A percentile compares a stretch with the other conserved stretches of the same genome.
Evolutionary conservation across 2,329 filamentous ascomycete genomes (phyloP).

Genomic region (Aspergillus neotritici): DNA sequence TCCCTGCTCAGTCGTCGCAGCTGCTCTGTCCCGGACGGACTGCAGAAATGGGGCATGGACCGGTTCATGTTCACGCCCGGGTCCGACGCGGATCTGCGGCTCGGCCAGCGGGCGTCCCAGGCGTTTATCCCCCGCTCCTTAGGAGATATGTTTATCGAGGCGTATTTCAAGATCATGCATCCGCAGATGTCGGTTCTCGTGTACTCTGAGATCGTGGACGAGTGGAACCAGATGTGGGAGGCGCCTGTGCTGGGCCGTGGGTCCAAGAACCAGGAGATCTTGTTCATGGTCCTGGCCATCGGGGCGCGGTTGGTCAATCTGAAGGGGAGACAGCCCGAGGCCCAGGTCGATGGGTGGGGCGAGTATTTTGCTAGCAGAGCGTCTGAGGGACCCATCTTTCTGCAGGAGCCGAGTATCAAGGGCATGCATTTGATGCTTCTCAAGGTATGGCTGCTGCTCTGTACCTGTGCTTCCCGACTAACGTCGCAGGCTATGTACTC

Average conservation of each 20-base stretch:
- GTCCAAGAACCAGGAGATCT: conserved; percentile 9
- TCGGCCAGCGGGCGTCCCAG: conserved; percentile 2
- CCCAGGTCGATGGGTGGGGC: conserved; percentile 8
- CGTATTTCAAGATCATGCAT: conserved; percentile 11
- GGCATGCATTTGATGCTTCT: conserved; percentile 10
- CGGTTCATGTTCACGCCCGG: conserved; percentile 11
- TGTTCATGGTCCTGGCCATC: conserved; percentile 13
- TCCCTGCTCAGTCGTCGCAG: conserved; percentile 6
- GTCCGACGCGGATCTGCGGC: conserved; percentile 3
- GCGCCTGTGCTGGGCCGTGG: conserved; percentile 3
- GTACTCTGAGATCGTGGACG: conserved; percentile 7
- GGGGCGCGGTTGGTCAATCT: conserved; percentile 8
- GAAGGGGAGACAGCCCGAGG: conserved; percentile 4
- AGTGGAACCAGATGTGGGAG: conserved; percentile 13
- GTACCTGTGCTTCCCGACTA: background rate
- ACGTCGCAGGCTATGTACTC: conserved; percentile 11
- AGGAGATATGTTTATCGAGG: conserved; percentile 10
- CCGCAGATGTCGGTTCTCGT: conserved; percentile 11
- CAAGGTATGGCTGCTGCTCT: conserved; percentile 3
- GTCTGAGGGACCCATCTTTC: conserved; percentile 8
- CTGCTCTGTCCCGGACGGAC: conserved; percentile 6
- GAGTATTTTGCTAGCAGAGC: conserved; percentile 9
- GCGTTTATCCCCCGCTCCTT: conserved; percentile 6
- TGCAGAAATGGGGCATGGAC: conserved; percentile 11
- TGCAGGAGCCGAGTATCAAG: conserved; percentile 9